Evolutionary conservation across 352 stramenopile species (phyloP).

Genomic region (Globisporangium megalacanthum): DNA sequence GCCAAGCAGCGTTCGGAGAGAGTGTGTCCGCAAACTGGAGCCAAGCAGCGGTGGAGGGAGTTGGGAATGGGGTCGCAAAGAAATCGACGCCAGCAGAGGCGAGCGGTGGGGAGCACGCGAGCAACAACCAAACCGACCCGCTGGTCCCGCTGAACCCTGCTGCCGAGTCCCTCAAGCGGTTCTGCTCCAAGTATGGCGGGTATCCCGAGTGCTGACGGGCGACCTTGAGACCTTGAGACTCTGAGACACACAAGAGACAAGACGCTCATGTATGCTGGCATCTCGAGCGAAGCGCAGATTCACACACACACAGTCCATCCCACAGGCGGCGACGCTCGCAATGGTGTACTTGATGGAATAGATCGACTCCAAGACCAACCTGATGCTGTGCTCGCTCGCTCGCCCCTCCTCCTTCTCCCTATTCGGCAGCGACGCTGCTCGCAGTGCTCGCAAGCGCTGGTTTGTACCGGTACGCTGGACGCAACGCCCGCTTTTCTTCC

Average conservation of each 20-base stretch:
- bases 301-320: neutral
- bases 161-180: slow-evolving; percentile 58
- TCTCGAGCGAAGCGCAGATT: neutral
- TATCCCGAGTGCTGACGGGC: slow-evolving; percentile 46
- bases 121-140: slow-evolving; percentile 21
- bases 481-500: slow-evolving; percentile 77
- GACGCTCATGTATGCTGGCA: slow-evolving; percentile 1
- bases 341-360: slow-evolving; percentile 4
- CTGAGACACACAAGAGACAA: neutral
- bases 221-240: neutral
- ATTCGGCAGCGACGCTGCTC: slow-evolving; percentile 6
- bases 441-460: slow-evolving; percentile 21
- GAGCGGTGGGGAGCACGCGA: neutral
- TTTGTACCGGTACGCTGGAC: slow-evolving; percentile 73
- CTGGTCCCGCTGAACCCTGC: slow-evolving; percentile 21
- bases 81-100: neutral
- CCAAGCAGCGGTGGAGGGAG: slow-evolving; percentile 27
- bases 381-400: neutral
- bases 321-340: slow-evolving; percentile 5
- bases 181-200: slow-evolving; percentile 85
- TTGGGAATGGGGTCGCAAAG: neutral
- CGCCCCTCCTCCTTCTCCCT: slow-evolving; percentile 3
- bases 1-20: slow-evolving; percentile 11
- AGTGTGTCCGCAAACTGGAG: slow-evolving; percentile 29
- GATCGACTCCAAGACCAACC: slow-evolving; percentile 2